phyloP scores from a whole-genome alignment of 192 early-diverging fungal species.

The Mortierella antarctica region DNA sequence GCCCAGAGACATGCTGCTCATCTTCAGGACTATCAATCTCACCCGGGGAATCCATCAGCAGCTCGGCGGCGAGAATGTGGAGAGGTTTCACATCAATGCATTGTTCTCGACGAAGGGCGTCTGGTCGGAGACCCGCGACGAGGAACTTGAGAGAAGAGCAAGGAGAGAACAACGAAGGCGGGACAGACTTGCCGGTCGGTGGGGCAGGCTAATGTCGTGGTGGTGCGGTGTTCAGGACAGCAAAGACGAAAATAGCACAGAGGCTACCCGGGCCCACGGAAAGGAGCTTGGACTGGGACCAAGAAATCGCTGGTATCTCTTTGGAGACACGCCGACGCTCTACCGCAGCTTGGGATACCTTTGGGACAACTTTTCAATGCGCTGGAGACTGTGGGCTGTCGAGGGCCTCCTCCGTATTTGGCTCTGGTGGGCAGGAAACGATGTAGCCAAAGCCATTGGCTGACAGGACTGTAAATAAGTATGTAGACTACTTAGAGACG shows the following conservation, averaged over 20 bases:
- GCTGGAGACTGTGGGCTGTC: conserved; percentile 42
- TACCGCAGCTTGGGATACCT: conserved; percentile 42
- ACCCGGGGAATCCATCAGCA: conserved; percentile 62
- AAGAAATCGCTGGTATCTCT: conserved; percentile 55
- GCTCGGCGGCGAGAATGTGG: conserved; percentile 59
- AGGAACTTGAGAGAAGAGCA: conserved; percentile 29
- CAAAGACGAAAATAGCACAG: conserved; percentile 38
- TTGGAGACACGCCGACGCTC: conserved; percentile 55
- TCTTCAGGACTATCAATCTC: conserved; percentile 63
- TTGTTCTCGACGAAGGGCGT: conserved; percentile 55
- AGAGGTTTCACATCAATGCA: conserved; percentile 61
- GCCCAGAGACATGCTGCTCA: conserved; percentile 65
- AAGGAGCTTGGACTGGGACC: conserved; percentile 44
- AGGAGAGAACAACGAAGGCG: conserved; percentile 29
- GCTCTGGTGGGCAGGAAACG: conserved; percentile 57
- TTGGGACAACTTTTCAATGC: conserved; percentile 48
- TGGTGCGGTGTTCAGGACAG: conserved; percentile 36
- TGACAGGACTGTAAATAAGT: conserved; percentile 2
- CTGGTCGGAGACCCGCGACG: conserved; percentile 61
- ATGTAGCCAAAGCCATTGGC: conserved; percentile 35
- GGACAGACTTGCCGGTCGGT: conserved; percentile 25
- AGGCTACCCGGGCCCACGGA: conserved; percentile 35
- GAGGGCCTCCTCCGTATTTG: conserved; percentile 42
- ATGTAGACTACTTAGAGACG: background rate
- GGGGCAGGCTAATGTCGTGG: conserved; percentile 33